phyloP scores from a whole-genome alignment of 228 moss, liverwort and hornwort species.

The Sphagnum magellanicum region DNA sequence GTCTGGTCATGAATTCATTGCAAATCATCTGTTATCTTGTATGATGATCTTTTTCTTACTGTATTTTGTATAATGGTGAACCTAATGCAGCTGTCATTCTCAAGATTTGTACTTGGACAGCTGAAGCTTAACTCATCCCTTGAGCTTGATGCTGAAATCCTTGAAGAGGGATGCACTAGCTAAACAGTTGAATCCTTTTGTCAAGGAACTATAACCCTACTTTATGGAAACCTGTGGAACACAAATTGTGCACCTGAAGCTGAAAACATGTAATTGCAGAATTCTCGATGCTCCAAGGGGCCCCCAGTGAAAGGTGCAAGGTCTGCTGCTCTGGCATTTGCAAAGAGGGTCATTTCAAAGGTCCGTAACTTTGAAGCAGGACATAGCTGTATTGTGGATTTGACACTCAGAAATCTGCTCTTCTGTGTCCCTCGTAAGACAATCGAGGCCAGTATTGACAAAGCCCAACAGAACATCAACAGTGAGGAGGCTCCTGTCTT shows the following conservation, averaged over 20 bases:
- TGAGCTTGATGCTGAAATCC: neutral
- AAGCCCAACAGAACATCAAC: too few species aligned
- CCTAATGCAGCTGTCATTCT: too few species aligned
- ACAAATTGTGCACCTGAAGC: too few species aligned
- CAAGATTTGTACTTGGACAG: too few species aligned
- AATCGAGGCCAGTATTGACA: conserved; percentile 13
- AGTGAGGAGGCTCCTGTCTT: too few species aligned
- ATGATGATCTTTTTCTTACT: neutral
- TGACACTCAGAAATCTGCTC: conserved; percentile 39
- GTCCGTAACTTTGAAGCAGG: conserved; percentile 34
- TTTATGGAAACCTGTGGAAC: neutral
- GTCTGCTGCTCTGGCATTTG: conserved; percentile 25
- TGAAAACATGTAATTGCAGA: neutral
- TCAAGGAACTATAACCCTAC: neutral
- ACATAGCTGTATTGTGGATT: conserved; percentile 31
- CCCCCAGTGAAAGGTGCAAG: conserved; percentile 43
- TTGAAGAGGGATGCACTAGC: neutral
- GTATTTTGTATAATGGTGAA: neutral
- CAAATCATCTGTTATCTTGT: neutral
- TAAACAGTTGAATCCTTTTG: neutral
- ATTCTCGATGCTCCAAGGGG: conserved; percentile 22
- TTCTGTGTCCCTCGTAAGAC: conserved; percentile 49
- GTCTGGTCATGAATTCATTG: neutral
- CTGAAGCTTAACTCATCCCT: too few species aligned
- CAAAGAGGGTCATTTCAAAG: conserved; percentile 34